A percentile compares a stretch with the other conserved stretches of the same genome.
Evolutionary conservation across 768 basidiomycete genomes (phyloP).

Genomic region (Phallus indusiatus): DNA sequence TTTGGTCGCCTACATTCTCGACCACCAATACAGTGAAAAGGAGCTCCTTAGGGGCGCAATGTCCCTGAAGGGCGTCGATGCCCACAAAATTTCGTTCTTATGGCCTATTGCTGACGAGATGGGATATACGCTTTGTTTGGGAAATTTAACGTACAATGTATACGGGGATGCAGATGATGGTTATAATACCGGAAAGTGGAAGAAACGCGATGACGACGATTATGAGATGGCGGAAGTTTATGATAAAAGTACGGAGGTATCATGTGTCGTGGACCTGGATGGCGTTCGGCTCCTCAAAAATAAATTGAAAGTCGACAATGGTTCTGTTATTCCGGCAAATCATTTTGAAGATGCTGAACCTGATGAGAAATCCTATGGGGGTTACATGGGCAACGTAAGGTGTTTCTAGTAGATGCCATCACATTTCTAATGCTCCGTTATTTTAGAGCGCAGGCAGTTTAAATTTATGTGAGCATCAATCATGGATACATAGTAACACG

Average conservation of each 20-base stretch:
- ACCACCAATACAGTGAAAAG: slow-evolving; percentile 22
- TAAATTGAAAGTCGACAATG: slow-evolving; percentile 16
- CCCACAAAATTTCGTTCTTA: slow-evolving; percentile 24
- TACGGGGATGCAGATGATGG: slow-evolving; percentile 11
- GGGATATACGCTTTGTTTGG: slow-evolving; percentile 29
- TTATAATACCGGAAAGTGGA: slow-evolving; percentile 13
- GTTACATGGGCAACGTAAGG: slow-evolving; percentile 34
- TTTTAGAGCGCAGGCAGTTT: too few relatives aligned
- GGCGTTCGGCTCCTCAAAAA: slow-evolving; percentile 16
- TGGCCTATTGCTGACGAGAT: slow-evolving; percentile 24
- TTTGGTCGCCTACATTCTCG: too few relatives aligned
- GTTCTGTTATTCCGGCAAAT: slow-evolving; percentile 25
- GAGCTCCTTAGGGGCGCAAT: slow-evolving; percentile 16
- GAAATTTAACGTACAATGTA: slow-evolving; percentile 23
- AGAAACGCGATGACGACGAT: slow-evolving; percentile 13
- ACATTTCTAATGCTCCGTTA: too few relatives aligned
- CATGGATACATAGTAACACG: too few relatives aligned
- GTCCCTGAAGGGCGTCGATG: slow-evolving; percentile 26
- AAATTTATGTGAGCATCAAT: too few relatives aligned
- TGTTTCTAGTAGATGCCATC: background rate
- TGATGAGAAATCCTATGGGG: slow-evolving; percentile 29
- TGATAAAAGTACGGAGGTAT: slow-evolving; percentile 15
- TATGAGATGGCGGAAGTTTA: slow-evolving; percentile 20
- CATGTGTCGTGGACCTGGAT: slow-evolving; percentile 25
- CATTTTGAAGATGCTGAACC: slow-evolving; percentile 20